These are phyloP conservation scores for Monilinia aucupariae DNA, from an alignment of 2,329 filamentous ascomycete genomes.

Conservation along the genomic window DNA sequence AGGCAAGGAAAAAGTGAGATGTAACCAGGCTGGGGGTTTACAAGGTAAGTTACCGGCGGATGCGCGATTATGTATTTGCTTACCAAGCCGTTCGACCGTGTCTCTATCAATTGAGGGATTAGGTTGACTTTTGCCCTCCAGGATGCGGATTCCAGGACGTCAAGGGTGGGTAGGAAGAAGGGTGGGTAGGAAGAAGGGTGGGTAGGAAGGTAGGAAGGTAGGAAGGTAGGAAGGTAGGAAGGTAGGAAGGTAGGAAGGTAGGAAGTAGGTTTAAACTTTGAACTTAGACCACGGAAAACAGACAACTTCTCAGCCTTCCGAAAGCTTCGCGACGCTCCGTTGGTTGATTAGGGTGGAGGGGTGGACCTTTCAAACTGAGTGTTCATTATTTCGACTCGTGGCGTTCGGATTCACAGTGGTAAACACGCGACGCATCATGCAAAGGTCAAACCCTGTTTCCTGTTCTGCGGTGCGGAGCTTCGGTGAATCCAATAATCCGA, in stretches of 20 bases:
- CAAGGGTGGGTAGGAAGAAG: too few relatives aligned
- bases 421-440: neutral
- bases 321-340: neutral
- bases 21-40: neutral
- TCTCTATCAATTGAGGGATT: neutral
- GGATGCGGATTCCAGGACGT: too few relatives aligned
- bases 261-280: too few relatives aligned
- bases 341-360: neutral
- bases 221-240: too few relatives aligned
- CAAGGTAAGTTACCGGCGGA: constrained; percentile 10
- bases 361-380: neutral
- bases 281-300: too few relatives aligned
- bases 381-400: constrained; percentile 1
- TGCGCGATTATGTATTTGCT: neutral
- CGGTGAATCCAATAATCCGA: neutral
- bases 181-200: too few relatives aligned
- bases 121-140: neutral
- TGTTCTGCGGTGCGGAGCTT: neutral
- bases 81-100: neutral
- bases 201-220: too few relatives aligned
- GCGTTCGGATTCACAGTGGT: neutral
- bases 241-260: too few relatives aligned
- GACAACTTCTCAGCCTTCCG: constrained; percentile 2
- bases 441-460: too few relatives aligned
- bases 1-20: neutral